These are phyloP conservation scores for Daldinia sp. DNA, from an alignment of 2,329 filamentous ascomycete genomes.

Conservation along the genomic window DNA sequence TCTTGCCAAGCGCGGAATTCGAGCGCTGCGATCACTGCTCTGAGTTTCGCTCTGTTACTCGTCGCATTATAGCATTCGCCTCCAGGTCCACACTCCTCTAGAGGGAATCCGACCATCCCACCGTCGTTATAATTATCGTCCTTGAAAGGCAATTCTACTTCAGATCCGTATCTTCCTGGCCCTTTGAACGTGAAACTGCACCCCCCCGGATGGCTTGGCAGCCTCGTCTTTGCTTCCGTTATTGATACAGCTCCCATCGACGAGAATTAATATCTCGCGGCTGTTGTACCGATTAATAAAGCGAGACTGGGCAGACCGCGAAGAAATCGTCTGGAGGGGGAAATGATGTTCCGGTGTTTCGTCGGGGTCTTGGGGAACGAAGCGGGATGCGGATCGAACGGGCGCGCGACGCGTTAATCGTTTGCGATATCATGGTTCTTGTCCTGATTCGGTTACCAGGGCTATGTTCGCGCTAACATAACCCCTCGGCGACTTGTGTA, in stretches of 20 bases:
- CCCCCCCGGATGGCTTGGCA: conserved; percentile 42
- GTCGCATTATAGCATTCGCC: conserved; percentile 51
- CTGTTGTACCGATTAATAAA: conserved; percentile 53
- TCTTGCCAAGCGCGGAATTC: conserved; percentile 56
- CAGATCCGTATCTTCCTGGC: conserved; percentile 5
- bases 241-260: conserved; percentile 57
- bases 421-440: conserved; percentile 32
- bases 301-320: conserved; percentile 48
- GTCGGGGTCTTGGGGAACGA: conserved; percentile 45
- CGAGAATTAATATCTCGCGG: conserved; percentile 56
- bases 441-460: conserved; percentile 33
- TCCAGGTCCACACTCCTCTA: conserved; percentile 55
- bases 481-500: background rate
- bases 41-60: conserved; percentile 61
- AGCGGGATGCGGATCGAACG: conserved; percentile 48
- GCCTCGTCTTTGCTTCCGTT: conserved; percentile 50
- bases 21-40: conserved; percentile 58
- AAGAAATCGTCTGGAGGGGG: conserved; percentile 49
- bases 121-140: conserved; percentile 23
- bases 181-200: conserved; percentile 52
- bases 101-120: conserved; percentile 49
- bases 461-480: conserved; percentile 12
- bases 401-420: conserved; percentile 42
- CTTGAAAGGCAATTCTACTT: conserved; percentile 35
- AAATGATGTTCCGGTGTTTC: conserved; percentile 52